Conservation (phyloP, 2,329 filamentous ascomycete species). For the Endothia cerciana region DNA sequence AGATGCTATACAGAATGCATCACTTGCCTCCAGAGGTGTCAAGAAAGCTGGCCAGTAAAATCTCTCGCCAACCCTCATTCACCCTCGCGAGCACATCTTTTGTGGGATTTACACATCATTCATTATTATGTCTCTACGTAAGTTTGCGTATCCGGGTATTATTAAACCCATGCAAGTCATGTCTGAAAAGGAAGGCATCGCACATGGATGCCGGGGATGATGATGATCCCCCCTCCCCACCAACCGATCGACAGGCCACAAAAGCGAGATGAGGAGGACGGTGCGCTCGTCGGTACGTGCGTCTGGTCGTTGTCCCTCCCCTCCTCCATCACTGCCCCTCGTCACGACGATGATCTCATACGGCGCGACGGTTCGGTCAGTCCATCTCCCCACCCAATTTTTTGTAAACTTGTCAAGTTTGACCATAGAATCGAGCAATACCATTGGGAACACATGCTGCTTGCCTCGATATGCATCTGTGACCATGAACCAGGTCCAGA, state of each 20-base stretch:
- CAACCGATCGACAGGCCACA: slow-evolving; percentile 12
- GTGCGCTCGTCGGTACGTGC: slow-evolving; percentile 2
- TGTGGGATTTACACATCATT: slow-evolving; percentile 33
- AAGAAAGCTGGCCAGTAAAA: not conserved
- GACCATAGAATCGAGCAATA: slow-evolving; percentile 27
- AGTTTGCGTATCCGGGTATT: slow-evolving; percentile 31
- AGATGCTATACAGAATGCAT: too few species aligned
- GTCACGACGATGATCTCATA: not conserved
- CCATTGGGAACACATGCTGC: slow-evolving; percentile 17
- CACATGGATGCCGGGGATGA: slow-evolving; percentile 7
- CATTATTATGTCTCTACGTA: slow-evolving; percentile 44
- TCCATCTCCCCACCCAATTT: slow-evolving; percentile 1
- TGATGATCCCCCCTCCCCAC: not conserved
- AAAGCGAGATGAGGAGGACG: slow-evolving; percentile 7
- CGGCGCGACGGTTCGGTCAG: not conserved
- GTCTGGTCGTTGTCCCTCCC: not conserved
- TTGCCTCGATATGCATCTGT: slow-evolving; percentile 16
- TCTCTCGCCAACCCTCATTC: not conserved
- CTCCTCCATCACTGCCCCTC: not conserved
- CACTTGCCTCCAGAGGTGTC: too few species aligned
- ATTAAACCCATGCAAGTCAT: slow-evolving; percentile 26
- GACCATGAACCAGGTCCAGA: slow-evolving; percentile 21
- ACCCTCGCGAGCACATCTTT: not conserved
- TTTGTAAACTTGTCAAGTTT: slow-evolving; percentile 19
- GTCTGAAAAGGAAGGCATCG: slow-evolving; percentile 14